Conservation (phyloP, 2,329 filamentous ascomycete species). For the Clonostachys byssicola region DNA sequence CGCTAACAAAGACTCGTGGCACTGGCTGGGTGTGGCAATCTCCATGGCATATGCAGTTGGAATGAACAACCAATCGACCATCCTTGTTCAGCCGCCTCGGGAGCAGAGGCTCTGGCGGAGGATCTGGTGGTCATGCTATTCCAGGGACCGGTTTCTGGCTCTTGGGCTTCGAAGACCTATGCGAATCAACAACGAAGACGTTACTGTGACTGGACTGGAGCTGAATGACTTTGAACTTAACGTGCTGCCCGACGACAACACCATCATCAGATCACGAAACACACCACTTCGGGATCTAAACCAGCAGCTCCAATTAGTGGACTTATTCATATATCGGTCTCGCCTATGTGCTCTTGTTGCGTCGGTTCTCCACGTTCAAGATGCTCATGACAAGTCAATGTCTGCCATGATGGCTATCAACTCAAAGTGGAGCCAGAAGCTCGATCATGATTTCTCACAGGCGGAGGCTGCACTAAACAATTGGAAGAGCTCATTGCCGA, state of each 20-base stretch:
- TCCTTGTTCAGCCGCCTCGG: constrained; percentile 67
- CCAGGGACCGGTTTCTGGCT: constrained; percentile 88
- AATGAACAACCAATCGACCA: constrained; percentile 77
- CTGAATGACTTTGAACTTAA: constrained; percentile 78
- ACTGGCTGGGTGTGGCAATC: constrained; percentile 96
- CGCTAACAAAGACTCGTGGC: constrained; percentile 96
- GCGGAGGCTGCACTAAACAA: no score
- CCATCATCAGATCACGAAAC: constrained; percentile 17
- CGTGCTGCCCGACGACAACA: constrained; percentile 61
- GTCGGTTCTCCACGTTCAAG: constrained; percentile 17
- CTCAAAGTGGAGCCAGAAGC: no score
- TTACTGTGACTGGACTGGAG: constrained; percentile 85
- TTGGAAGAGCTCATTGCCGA: no score
- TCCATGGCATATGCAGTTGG: constrained; percentile 92
- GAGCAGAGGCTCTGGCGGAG: constrained; percentile 87
- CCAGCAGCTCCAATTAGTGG: constrained; percentile 74
- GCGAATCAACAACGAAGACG: constrained; percentile 88
- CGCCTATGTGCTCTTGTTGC: constrained; percentile 84
- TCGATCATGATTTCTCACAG: no score
- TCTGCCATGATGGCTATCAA: no score
- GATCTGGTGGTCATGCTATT: constrained; percentile 98
- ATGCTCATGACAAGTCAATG: no score
- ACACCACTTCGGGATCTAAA: constrained; percentile 7
- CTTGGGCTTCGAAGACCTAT: constrained; percentile 91
- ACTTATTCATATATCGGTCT: constrained; percentile 88